Conservation (phyloP, 805 yeast genomes). For the Debaryomyces hansenii region DNA sequence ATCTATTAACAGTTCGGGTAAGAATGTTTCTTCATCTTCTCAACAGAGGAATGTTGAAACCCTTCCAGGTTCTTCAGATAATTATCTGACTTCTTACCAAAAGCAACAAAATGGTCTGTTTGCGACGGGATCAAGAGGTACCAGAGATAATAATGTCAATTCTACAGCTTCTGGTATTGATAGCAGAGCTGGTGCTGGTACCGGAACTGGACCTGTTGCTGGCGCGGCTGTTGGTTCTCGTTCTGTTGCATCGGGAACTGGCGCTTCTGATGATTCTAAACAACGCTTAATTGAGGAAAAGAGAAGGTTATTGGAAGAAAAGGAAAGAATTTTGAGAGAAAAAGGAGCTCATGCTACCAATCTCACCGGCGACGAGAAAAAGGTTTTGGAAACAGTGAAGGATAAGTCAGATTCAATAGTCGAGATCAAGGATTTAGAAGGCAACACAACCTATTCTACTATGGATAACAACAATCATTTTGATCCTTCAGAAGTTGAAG, state of each 20-base stretch:
- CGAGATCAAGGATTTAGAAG: constrained; percentile 9
- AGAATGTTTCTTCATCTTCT: background rate
- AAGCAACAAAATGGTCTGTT: background rate
- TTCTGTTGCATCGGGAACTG: background rate
- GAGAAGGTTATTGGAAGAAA: background rate
- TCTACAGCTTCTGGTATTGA: background rate
- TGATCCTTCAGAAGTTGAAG: constrained; percentile 6
- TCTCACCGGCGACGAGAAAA: background rate
- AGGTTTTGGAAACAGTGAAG: constrained; percentile 18
- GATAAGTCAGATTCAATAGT: constrained; percentile 24
- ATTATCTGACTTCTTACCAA: constrained; percentile 9
- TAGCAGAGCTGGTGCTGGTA: background rate
- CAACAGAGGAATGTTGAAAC: background rate
- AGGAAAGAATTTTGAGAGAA: constrained; percentile 2
- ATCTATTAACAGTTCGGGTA: background rate
- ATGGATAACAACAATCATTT: constrained; percentile 42
- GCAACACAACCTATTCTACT: constrained; percentile 20
- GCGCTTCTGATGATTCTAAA: background rate
- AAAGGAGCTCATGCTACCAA: constrained; percentile 5
- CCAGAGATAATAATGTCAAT: background rate
- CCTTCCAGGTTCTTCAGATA: background rate
- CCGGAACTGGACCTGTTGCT: constrained; percentile 1
- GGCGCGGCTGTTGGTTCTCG: constrained; percentile 2
- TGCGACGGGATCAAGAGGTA: background rate
- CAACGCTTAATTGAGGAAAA: background rate